These are phyloP conservation scores for Globisporangium okanoganense DNA, from an alignment of 352 stramenopile genomes.

Conservation along the genomic window DNA sequence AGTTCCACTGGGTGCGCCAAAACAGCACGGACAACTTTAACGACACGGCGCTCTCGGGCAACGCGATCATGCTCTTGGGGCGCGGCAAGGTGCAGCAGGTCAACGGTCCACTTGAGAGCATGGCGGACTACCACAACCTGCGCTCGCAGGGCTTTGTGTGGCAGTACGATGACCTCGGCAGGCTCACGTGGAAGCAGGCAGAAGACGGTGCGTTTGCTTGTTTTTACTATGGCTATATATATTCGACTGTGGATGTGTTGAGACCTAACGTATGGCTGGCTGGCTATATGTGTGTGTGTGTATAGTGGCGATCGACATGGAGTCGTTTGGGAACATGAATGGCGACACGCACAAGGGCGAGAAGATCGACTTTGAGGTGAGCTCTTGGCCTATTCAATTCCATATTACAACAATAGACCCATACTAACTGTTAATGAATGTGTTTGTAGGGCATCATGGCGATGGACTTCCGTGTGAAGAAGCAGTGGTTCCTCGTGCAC, in stretches of 20 bases:
- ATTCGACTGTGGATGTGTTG: not conserved
- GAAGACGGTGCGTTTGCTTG: constrained; percentile 29
- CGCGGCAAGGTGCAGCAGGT: constrained; percentile 25
- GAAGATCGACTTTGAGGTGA: constrained; percentile 57
- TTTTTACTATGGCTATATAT: not conserved
- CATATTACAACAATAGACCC: no score
- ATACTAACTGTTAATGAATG: not conserved
- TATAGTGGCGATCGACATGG: constrained; percentile 64
- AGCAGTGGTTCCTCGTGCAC: constrained; percentile 81
- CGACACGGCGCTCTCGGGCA: constrained; percentile 13
- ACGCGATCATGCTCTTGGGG: constrained; percentile 18
- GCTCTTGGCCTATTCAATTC: not conserved
- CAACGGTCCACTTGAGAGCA: constrained; percentile 26
- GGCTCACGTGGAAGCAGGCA: constrained; percentile 51
- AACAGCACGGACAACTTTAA: constrained; percentile 42
- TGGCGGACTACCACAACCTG: constrained; percentile 56
- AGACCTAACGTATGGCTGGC: not conserved
- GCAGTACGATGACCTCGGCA: constrained; percentile 53
- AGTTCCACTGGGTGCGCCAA: constrained; percentile 72
- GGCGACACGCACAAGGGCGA: constrained; percentile 33
- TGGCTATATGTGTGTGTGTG: not conserved
- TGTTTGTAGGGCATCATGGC: constrained; percentile 58
- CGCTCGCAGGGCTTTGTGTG: constrained; percentile 68
- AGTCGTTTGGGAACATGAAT: constrained; percentile 47
- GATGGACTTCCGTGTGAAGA: constrained; percentile 72